phyloP scores from a whole-genome alignment of 306 rosid genomes.

The Clitoria ternatea region DNA sequence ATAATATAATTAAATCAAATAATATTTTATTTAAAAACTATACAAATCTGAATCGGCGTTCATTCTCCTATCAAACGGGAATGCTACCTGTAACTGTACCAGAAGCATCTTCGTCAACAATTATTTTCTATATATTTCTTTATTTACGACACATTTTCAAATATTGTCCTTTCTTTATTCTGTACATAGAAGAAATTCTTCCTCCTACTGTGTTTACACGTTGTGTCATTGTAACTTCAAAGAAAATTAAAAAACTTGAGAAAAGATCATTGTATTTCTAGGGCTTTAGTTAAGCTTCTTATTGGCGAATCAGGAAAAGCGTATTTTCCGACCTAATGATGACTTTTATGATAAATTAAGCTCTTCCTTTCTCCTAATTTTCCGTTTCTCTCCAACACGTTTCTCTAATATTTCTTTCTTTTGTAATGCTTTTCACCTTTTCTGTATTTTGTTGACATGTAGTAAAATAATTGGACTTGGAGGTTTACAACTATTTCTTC shows the following conservation, averaged over 20 bases:
- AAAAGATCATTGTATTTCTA: neutral
- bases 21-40: too few species aligned
- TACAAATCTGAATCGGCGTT: too few species aligned
- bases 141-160: neutral
- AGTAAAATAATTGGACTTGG: neutral
- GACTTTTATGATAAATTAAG: neutral
- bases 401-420: neutral
- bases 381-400: neutral
- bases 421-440: neutral
- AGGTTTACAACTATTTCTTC: neutral
- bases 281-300: neutral
- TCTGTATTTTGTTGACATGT: neutral
- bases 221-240: neutral
- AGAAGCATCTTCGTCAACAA: too few species aligned
- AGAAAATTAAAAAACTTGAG: neutral
- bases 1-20: too few species aligned
- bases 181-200: neutral
- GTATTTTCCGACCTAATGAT: neutral
- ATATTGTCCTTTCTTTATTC: neutral
- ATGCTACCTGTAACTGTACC: neutral
- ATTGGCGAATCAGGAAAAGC: neutral
- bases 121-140: neutral
- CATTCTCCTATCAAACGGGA: constrained; percentile 11
- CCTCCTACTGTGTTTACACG: neutral
- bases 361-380: neutral